Evolutionary conservation across 805 yeast species (phyloP).

Genomic region (Wickerhamomyces hampshirensis): DNA sequence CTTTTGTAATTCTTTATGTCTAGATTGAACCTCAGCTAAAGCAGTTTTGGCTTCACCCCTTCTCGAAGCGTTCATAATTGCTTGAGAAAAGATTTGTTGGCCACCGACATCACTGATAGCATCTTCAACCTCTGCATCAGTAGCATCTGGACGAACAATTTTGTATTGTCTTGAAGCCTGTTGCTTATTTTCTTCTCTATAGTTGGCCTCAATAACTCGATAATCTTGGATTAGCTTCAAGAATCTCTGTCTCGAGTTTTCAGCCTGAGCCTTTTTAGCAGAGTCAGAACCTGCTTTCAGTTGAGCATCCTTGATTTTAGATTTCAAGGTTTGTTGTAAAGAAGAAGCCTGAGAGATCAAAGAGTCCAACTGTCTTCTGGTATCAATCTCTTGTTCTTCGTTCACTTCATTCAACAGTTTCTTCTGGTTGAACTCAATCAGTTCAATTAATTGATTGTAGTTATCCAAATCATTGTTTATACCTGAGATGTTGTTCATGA

Average conservation of each 20-base stretch:
- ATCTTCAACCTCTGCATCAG: slow-evolving; percentile 76
- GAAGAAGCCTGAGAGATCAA: slow-evolving; percentile 74
- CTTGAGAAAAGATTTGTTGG: slow-evolving; percentile 92
- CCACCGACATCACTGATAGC: slow-evolving; percentile 83
- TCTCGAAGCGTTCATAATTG: slow-evolving; percentile 78
- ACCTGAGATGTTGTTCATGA: slow-evolving; percentile 64
- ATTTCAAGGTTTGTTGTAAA: slow-evolving; percentile 69
- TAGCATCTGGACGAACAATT: slow-evolving; percentile 82
- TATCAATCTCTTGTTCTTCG: slow-evolving; percentile 61
- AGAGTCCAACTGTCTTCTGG: slow-evolving; percentile 72
- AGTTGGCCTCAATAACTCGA: slow-evolving; percentile 80
- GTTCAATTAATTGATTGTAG: slow-evolving; percentile 63
- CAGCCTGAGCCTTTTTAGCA: slow-evolving; percentile 87
- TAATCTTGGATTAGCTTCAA: slow-evolving; percentile 82
- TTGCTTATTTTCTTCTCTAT: slow-evolving; percentile 75
- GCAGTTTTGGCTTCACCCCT: slow-evolving; percentile 95
- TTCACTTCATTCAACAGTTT: slow-evolving; percentile 69
- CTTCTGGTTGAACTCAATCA: slow-evolving; percentile 66
- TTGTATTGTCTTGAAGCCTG: slow-evolving; percentile 92
- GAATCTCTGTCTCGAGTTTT: slow-evolving; percentile 79
- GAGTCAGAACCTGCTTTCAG: slow-evolving; percentile 63
- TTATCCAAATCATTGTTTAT: slow-evolving; percentile 66
- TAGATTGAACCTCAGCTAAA: slow-evolving; percentile 88
- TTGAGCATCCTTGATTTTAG: slow-evolving; percentile 73
- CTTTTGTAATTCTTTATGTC: slow-evolving; percentile 92